Base-by-base conservation (phyloP, 2,329 filamentous ascomycete species). In the Thermoascus crustaceus region DNA sequence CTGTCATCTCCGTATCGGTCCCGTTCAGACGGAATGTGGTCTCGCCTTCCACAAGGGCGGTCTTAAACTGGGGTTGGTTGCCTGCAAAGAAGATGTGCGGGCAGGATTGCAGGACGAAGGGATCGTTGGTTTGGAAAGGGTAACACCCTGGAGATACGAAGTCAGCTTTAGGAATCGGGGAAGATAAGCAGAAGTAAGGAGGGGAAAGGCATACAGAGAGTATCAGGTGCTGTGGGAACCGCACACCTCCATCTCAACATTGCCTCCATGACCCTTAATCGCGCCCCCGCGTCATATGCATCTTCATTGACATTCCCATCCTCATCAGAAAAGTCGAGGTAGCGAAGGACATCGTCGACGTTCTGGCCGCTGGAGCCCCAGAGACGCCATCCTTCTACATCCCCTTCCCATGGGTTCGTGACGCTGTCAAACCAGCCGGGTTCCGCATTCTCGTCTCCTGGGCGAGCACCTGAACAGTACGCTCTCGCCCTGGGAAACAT, bases 191-290 rank as follows among this genome's bases (percentile, higher is more conserved):
- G 5, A 13, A 35, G 1, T 8, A 7, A 4, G 7, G 22, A 36
- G 26, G 14, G 8, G n/a, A 29, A 23, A 17, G 38, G 68, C 83
- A 70, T 71, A 89, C 87, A 94, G 27, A 98, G 58, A 0, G 93
- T 98, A 61, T 98, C 93, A 0, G 93, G 91, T 1, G 91, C 91
- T 0, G 91, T 98, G 1, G 91, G 91, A 4, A 91, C 91, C 46
- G 79, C 79, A 54, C 86, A 85, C 42, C 91, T 75, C 91, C 91
- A 98, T 40, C 87, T 74, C 46, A 94, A 79, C 77, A 94, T 91
- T 38, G 81, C 80, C 61, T 96, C 91, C 83, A 96, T 91, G 74
- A 95, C 85, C 30, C 81, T 80, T 17, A 96, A 55, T 13, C 88
- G 68, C 47, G 87, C 78, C 26, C 86, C 77, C 22, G 76, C 80